Evolutionary conservation across 2,329 filamentous ascomycete species (phyloP), one percentile per base, ranked within the genome.

Genomic region (Mollisia scopiformis): DNA sequence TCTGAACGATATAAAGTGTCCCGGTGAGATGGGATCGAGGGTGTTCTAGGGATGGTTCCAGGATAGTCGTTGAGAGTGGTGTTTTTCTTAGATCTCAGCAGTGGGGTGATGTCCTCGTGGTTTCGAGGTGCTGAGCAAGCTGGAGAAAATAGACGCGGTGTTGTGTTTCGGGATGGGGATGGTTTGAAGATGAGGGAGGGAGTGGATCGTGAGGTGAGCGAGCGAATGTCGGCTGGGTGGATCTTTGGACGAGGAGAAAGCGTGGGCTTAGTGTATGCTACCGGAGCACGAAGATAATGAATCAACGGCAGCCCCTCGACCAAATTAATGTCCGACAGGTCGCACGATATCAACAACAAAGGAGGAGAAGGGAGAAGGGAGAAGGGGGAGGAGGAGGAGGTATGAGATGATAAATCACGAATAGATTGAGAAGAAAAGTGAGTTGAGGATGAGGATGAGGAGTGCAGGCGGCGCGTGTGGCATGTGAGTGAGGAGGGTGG

Each of bases 81-180:
- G 49, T 55, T 58, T 62, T 58, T 43, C 30, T 54, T 55, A 53
- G 50, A 57, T 49, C 31, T 47, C 33, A 33, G 57, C 50, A 57
- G 59, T 57, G 59, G 54, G 57, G 51, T 54, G 57, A 62, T 56
- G 59, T 31, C n/a, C 16, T 51, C 28, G 51, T 51, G 21, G 62
- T 57, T 61, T 61, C 58, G 55, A 55, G 30, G 62, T 27, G 46
- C 41, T 43, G 53, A 46, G 57, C 41, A 21, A 16, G 8, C 37
- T 43, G 52, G 27, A 55, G 61, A 37, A 47, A 53, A 57, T 19
- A 53, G 57, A 62, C 55, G 62, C 55, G 54, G 57, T 53, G 61
- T 63, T 63, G 57, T 53, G 61, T 63, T 63, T 63, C 61, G 52
- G 47, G 47, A 51, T 50, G 43, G 41, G 19, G 41, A 28, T 35